Percentiles rank a stretch among this genome's conserved stretches.
phyloP scores from a whole-genome alignment of 179 eudicot genomes.

The Silene vulgaris region DNA sequence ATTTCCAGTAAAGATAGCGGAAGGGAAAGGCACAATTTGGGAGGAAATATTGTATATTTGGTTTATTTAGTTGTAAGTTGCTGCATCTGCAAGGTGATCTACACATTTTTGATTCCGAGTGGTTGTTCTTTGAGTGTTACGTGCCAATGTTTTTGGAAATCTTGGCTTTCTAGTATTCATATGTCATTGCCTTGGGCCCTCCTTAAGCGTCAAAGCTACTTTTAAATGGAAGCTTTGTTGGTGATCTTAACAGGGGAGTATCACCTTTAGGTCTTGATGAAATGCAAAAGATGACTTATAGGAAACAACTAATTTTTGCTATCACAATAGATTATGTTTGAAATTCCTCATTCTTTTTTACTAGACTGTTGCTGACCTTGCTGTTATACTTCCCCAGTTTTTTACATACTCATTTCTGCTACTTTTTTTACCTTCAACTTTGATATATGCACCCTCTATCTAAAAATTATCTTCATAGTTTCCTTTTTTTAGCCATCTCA shows the following conservation, averaged over 20 bases:
- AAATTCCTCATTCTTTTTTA: background rate
- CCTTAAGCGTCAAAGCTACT: background rate
- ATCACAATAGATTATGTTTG: background rate
- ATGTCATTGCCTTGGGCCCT: too few species aligned
- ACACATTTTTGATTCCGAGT: too few species aligned
- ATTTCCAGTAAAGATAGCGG: too few species aligned
- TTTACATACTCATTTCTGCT: background rate
- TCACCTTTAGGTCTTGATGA: background rate
- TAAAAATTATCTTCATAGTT: background rate
- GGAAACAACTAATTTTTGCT: background rate
- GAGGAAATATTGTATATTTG: too few species aligned
- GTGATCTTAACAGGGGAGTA: background rate
- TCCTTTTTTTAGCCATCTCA: background rate
- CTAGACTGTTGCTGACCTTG: background rate
- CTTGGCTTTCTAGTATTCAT: too few species aligned
- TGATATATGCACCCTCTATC: background rate
- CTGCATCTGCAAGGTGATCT: too few species aligned
- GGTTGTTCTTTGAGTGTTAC: too few species aligned
- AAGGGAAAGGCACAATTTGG: too few species aligned
- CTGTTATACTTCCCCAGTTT: background rate
- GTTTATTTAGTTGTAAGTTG: too few species aligned
- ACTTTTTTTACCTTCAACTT: background rate
- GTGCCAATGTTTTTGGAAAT: too few species aligned
- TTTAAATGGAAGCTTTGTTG: background rate
- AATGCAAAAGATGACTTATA: background rate